Evolutionary conservation across 805 yeast species (phyloP), one percentile per base, ranked within the genome.

Genomic region (Babjeviella inositovora): DNA sequence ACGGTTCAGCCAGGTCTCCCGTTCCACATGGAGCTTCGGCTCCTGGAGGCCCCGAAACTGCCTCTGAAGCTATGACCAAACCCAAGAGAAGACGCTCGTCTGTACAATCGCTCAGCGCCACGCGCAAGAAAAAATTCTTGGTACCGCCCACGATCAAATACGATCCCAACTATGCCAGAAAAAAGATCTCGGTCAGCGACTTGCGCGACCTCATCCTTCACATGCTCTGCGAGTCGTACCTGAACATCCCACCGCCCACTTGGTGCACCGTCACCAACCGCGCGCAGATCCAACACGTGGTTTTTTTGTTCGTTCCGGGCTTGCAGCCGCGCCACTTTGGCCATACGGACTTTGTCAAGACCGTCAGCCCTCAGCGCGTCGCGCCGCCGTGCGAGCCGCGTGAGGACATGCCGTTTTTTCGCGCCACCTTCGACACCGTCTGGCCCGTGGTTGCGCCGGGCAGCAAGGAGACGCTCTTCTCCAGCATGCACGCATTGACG

Each of bases 391-490:
- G n/a, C n/a, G n/a, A n/a, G n/a, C 19, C 24, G 5, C 11, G 28
- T 14, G 17, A 20, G 6, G 36, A 39, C 5, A 42, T 57, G 22
- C 24, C 43, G 2, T 50, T 53, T 23, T 43, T 70, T 23, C 26
- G 43, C 4, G 30, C 45, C 1, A 39, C 43, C 3, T 74, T 71
- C 33, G 37, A 43, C 0, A 33, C 47, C 15, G 37, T 56, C 8
- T 41, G 70, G 23, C 74, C 74, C 0, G 45, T 74, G 2, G 38
- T 45, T 14, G 55, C 71, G 5, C 92, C 93, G 0, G 94, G 93
- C 0, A 60, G 69, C 4, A 62, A 60, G 31, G 67, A 59, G 19
- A 56, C 62, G 7, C 40, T 68, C 17, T 68, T 51, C 36, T 71
- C 70, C 22, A 61, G 69, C 9, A 51, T 61, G 25, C 58, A 56